Evolutionary conservation across 306 rosid species (phyloP).

Genomic region (Trifolium dubium): DNA sequence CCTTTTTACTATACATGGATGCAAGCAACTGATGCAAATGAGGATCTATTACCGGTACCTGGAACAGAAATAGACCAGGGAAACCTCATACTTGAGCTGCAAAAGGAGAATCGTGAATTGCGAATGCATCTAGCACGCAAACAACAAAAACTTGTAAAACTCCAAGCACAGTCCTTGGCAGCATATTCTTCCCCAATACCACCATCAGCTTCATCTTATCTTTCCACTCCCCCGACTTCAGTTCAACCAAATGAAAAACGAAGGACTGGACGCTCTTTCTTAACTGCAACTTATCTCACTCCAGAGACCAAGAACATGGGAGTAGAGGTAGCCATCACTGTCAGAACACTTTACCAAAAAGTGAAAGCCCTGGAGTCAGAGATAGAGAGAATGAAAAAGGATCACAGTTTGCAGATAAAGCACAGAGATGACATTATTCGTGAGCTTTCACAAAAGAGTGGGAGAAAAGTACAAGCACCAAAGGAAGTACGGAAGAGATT

Average conservation of each 20-base stretch:
- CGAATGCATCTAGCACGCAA: slow-evolving; percentile 72
- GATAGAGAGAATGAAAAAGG: slow-evolving; percentile 71
- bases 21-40: slow-evolving; percentile 63
- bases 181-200: slow-evolving; percentile 80
- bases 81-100: slow-evolving; percentile 74
- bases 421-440: slow-evolving; percentile 72
- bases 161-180: slow-evolving; percentile 74
- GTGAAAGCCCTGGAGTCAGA: slow-evolving; percentile 69
- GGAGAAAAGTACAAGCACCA: slow-evolving; percentile 42
- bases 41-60: slow-evolving; percentile 53
- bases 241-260: slow-evolving; percentile 62
- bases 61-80: slow-evolving; percentile 75
- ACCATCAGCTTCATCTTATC: slow-evolving; percentile 65
- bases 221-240: slow-evolving; percentile 75
- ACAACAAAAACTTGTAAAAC: slow-evolving; percentile 67
- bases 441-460: slow-evolving; percentile 60
- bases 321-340: slow-evolving; percentile 47
- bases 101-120: slow-evolving; percentile 85
- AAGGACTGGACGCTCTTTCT: slow-evolving; percentile 59
- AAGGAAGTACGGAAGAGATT: slow-evolving; percentile 48
- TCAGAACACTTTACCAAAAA: slow-evolving; percentile 58
- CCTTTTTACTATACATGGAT: slow-evolving; percentile 19
- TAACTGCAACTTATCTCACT: slow-evolving; percentile 61
- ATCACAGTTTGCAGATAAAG: slow-evolving; percentile 66
- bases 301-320: slow-evolving; percentile 72